Evolutionary conservation across 2,329 filamentous ascomycete genomes (phyloP).

Genomic region (Stagonosporopsis cucurbitacearum): DNA sequence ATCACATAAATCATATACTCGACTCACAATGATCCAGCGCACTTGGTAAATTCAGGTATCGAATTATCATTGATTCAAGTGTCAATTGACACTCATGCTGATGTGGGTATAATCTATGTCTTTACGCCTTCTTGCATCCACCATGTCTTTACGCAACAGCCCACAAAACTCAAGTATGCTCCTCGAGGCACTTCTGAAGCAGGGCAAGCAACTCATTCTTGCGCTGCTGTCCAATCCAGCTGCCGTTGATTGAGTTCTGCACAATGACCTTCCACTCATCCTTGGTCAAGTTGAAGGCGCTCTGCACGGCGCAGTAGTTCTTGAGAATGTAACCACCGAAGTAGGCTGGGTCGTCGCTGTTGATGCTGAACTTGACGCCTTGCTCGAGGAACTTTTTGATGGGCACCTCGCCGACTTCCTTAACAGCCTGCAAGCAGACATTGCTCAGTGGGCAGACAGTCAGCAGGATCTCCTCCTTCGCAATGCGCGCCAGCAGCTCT

Average conservation of each 20-base stretch:
- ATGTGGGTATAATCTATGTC: constrained; percentile 9
- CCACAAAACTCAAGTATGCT: constrained; percentile 10
- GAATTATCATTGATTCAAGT: not conserved
- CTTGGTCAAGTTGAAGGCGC: constrained; percentile 68
- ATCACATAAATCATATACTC: not conserved
- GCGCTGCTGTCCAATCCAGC: constrained; percentile 70
- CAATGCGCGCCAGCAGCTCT: constrained; percentile 65
- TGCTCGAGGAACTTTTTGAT: constrained; percentile 68
- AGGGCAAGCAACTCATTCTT: constrained; percentile 63
- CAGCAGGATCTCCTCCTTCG: constrained; percentile 64
- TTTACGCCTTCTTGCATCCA: not conserved
- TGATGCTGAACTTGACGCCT: constrained; percentile 73
- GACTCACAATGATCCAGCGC: not conserved
- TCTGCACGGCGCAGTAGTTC: constrained; percentile 78
- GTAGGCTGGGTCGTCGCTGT: constrained; percentile 56
- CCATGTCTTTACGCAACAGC: not conserved
- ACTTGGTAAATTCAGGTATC: not conserved
- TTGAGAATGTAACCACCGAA: constrained; percentile 78
- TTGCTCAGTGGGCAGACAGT: constrained; percentile 79
- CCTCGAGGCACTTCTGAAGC: constrained; percentile 24
- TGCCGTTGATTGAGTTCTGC: constrained; percentile 67
- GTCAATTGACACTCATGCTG: constrained; percentile 2
- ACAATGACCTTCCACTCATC: constrained; percentile 73
- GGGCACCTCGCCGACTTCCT: constrained; percentile 58
- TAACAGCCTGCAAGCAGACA: constrained; percentile 64